Base-by-base conservation (phyloP, 495 filamentous ascomycete species). In the Hypomontagnella monticulosa region DNA sequence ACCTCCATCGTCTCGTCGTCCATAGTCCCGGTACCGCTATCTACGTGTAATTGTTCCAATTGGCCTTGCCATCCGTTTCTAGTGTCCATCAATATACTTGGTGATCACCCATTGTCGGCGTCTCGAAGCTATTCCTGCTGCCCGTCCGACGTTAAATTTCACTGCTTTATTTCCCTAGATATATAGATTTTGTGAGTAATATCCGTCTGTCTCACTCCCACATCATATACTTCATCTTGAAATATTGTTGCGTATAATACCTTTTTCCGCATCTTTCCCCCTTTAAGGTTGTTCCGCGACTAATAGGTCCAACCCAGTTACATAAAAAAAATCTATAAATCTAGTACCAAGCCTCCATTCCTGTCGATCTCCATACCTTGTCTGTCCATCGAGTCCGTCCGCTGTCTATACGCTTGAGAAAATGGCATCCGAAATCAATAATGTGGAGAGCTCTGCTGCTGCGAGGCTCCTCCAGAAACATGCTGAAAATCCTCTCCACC, bases 391-490 rank as follows among this genome's bases (percentile, higher is more conserved):
- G 50, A 61, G 47, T 52, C 38, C 40, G 40, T 40, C 33, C 23
- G 32, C 48, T 59, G 41, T 57, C 42, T 53, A 41, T 56, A 23
- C 43, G 10, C 12, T 11, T 60, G 46, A 50, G 30, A 66, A 49
- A 64, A 76, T 76, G 75, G 73, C 75, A 30, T 66, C 75, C 54
- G 75, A 79, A 53, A 68, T 73, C 66, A 75, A 69, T 48, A 56
- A 63, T 54, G 72, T 57, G 36, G 70, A 77, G 66, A 73, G 77
- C 42, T 84, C 87, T 47, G 80, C 90, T 33, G 93, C 93, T 18
- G 88, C 91, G 68, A 85, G 87, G 79, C 85, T 97, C 37, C 87
- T 89, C 75, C 83, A 92, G 66, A 87, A 93, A 76, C 93, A 97
- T 77, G 83, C 77, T 37, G 86, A 87, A 48, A 84, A 85, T 67